Evolutionary conservation across 2,329 filamentous ascomycete genomes (phyloP).

Genomic region (Parascedosporium putredinis): DNA sequence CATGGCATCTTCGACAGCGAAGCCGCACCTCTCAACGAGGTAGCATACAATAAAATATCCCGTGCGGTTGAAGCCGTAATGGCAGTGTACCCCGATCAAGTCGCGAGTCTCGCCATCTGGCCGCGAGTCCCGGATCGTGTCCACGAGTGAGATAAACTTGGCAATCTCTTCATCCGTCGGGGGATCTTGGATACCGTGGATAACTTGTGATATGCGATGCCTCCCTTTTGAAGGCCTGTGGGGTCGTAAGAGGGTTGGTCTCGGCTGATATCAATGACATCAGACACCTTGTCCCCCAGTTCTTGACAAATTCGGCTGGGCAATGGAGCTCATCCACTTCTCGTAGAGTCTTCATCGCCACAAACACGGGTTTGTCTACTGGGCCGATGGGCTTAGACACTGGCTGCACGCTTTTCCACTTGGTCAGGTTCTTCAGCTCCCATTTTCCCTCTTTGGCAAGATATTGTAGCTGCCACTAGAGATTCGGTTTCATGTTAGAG

Average conservation of each 20-base stretch:
- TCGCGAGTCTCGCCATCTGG: constrained; percentile 28
- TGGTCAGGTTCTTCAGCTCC: constrained; percentile 93
- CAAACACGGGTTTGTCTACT: constrained; percentile 50
- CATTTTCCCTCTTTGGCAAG: constrained; percentile 87
- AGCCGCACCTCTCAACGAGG: constrained; percentile 71
- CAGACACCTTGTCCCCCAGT: constrained; percentile 59
- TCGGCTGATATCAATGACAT: constrained; percentile 84
- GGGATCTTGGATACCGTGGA: constrained; percentile 88
- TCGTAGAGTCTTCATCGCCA: constrained; percentile 85
- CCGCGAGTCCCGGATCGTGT: constrained; percentile 39
- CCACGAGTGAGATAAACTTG: constrained; percentile 45
- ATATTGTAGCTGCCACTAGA: constrained; percentile 87
- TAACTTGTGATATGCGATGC: constrained; percentile 72
- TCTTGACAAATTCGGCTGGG: constrained; percentile 58
- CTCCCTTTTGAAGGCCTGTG: constrained; percentile 51
- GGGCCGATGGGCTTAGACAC: constrained; percentile 66
- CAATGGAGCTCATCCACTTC: constrained; percentile 80
- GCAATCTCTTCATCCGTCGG: constrained; percentile 48
- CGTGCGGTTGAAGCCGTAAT: constrained; percentile 92
- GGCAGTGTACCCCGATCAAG: constrained; percentile 74
- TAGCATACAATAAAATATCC: constrained; percentile 88
- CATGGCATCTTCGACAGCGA: constrained; percentile 64
- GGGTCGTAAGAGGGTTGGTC: constrained; percentile 86
- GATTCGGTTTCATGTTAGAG: too few relatives aligned
- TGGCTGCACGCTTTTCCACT: constrained; percentile 73